A percentile compares a stretch with the other conserved stretches of the same genome.
Conservation (phyloP, 305 asterid genomes). For the Solanum hybrid region DNA sequence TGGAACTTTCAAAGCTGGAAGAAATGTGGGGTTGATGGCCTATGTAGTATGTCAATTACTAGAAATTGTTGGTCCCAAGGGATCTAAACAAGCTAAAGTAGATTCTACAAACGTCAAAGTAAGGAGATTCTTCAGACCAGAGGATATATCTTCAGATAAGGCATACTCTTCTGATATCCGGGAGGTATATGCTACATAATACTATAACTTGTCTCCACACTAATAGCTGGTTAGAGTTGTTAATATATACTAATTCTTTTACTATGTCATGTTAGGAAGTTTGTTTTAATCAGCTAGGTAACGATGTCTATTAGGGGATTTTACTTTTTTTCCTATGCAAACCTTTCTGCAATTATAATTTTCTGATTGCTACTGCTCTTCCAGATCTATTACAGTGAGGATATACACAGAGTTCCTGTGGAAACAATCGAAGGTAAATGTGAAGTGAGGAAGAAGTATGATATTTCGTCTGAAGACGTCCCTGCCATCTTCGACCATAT, state of each 20-base stretch:
- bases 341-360: neutral
- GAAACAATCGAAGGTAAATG: slow-evolving; percentile 72
- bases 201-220: neutral
- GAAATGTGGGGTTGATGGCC: slow-evolving; percentile 87
- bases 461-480: slow-evolving; percentile 56
- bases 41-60: slow-evolving; percentile 71
- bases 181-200: slow-evolving; percentile 49
- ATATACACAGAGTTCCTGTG: slow-evolving; percentile 47
- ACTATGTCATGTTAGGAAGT: neutral
- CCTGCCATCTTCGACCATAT: slow-evolving; percentile 54
- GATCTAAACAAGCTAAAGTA: slow-evolving; percentile 31
- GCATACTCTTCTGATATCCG: slow-evolving; percentile 82
- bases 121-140: slow-evolving; percentile 83
- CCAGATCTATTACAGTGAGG: slow-evolving; percentile 85
- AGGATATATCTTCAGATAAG: slow-evolving; percentile 68
- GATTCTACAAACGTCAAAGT: slow-evolving; percentile 45
- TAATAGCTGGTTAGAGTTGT: neutral
- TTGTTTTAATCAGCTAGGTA: neutral
- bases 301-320: neutral
- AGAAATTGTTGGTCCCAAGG: slow-evolving; percentile 44
- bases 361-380: slow-evolving; percentile 3
- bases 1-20: slow-evolving; percentile 68
- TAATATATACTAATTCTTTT: neutral
- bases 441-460: slow-evolving; percentile 73
- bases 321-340: neutral